Evolutionary conservation across 139 green algal genomes (phyloP).

Genomic region (Deuterostichococcus epilithicus): DNA sequence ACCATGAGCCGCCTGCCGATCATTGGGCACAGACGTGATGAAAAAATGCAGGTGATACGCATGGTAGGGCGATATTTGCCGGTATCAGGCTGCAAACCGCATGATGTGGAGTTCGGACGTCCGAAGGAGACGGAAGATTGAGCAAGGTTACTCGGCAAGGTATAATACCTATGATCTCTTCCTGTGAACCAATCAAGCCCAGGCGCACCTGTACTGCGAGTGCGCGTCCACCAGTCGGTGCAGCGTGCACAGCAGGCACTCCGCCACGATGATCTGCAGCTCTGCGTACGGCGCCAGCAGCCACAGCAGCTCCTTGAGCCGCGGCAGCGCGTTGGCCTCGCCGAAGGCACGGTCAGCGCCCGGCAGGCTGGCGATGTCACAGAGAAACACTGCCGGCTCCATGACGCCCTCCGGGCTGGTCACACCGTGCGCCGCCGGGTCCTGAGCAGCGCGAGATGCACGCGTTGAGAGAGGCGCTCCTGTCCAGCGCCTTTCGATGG

Average conservation of each 20-base stretch:
- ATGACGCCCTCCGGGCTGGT: background rate
- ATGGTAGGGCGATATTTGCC: too few species aligned
- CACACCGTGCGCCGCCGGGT: background rate
- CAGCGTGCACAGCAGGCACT: background rate
- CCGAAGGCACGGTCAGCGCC: background rate
- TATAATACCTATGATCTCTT: too few species aligned
- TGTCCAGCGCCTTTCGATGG: too few species aligned
- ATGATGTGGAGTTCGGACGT: too few species aligned
- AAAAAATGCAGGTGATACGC: too few species aligned
- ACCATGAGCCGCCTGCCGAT: background rate
- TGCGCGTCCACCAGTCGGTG: background rate
- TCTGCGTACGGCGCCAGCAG: background rate
- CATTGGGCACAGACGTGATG: background rate
- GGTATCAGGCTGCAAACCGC: too few species aligned
- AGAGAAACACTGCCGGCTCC: background rate
- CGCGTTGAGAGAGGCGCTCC: too few species aligned
- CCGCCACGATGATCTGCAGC: slow-evolving; percentile 1
- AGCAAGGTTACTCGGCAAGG: too few species aligned
- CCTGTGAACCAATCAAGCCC: too few species aligned
- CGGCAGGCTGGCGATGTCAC: background rate
- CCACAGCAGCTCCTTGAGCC: slow-evolving; percentile 1
- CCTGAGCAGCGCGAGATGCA: too few species aligned
- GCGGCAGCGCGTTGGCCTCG: background rate
- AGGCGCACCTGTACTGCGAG: background rate
- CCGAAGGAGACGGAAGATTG: too few species aligned